Evolutionary conservation across 2,329 filamentous ascomycete species (phyloP), one percentile per base, ranked within the genome.

Genomic region (Diaporthe citrichinensis): DNA sequence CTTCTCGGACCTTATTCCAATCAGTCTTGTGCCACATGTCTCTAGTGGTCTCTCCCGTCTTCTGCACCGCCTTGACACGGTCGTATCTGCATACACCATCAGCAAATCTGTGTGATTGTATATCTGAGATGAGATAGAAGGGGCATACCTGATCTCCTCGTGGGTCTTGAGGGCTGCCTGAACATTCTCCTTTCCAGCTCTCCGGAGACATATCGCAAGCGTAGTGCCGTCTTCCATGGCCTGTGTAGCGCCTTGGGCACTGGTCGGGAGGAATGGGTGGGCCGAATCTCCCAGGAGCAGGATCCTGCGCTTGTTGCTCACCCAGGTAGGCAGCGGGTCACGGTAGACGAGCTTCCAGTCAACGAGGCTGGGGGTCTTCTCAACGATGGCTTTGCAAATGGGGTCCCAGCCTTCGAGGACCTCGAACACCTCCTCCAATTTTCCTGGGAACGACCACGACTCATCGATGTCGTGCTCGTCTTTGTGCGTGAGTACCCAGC

Each of bases 401-500:
- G 88, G 84, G 80, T 90, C 85, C 89, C 89, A 90, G 31, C 85
- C 87, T 67, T 89, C 84, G 17, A 90, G 80, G 0, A 89, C 84
- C 72, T 87, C 84, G 76, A 86, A 84, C 0, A 90, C 89, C 61
- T 90, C 89, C 65, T 87, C 85, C 1, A 90, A 82, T 61, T 88
- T 87, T 4, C 87, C 88, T 0, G 88, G 87, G 76, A 89, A 88
- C 3, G 85, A 88, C 88, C 88, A 90, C 1, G 88, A 88, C 81
- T 91, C 88, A 74, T 89, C 85, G 73, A 90, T 90, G 77, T 90
- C 86, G 76, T 87, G 86, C 73, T 87, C 85, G 77, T 90, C 90
- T 28, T 81, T 84, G 80, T 90, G 89, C 1, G 90, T 91, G 31
- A 90, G 83, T 4, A 91, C 90, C 90, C 90, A 92, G 78, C 86